Base-by-base conservation (phyloP, 495 filamentous ascomycete species). In the Talaromyces trachyspermus region DNA sequence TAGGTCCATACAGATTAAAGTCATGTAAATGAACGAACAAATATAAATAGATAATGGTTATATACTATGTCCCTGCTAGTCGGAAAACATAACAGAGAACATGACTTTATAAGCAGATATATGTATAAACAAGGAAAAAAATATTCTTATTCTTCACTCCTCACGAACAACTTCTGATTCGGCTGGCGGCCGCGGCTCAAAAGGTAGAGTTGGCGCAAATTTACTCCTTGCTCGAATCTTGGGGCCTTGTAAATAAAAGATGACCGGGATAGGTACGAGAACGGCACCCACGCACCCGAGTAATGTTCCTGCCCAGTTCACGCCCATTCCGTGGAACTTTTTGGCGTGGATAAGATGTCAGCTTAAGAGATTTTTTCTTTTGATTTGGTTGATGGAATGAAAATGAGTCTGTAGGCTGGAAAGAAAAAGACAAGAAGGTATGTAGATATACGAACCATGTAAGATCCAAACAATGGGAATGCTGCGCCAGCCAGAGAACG, bases 401-500 rank as follows among this genome's bases (percentile, higher is more conserved):
- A 82, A 9, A 84, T 69, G 18, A 85, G 64, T 3, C 60, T 47
- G 22, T 68, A 63, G 12, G 76, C 78, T 7, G 15, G 30, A 17
- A 22, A 32, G 9, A 32, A n/a, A n/a, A 32, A 32, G n/a, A 32
- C 9, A 32, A 9, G 29, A 32, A 32, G 29, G n/a, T 32, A 9
- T 11, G 30, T 20, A 18, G 9, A 17, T 14, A 29, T 24, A 24
- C 54, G 38, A 60, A 65, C 62, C 85, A 95, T 89, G 53, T 91
- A 84, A 9, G 68, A 77, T 0, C 81, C 74, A 59, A 95, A 95
- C 2, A 95, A 72, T 9, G 89, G 89, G 64, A 95, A 95, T 0
- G 75, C 80, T 6, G 85, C 84, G 18, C 84, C 88, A 36, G 79
- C 79, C 0, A 87, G 64, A 4, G 84, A 89, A 2, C 89, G 85